A percentile compares a stretch with the other conserved stretches of the same genome.
phyloP scores from a whole-genome alignment of 805 yeast genomes.

The Ogataea naganishii region DNA sequence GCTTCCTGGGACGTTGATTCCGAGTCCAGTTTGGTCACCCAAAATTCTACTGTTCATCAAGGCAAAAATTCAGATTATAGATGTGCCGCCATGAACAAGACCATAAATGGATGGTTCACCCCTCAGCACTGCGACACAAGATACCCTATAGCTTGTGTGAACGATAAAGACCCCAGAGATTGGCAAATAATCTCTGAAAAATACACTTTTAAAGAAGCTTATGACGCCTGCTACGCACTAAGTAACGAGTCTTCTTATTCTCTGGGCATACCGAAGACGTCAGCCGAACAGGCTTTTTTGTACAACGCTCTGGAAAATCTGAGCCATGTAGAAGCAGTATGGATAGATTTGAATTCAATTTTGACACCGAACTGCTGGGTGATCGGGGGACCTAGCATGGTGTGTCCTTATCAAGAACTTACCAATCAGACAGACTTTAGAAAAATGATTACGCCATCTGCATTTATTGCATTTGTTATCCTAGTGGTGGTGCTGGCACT shows the following conservation, averaged over 20 bases:
- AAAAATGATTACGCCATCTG: slow-evolving; percentile 59
- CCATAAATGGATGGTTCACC: slow-evolving; percentile 51
- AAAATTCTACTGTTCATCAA: slow-evolving; percentile 5
- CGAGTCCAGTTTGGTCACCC: not conserved
- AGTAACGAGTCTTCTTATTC: slow-evolving; percentile 25
- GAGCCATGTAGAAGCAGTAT: slow-evolving; percentile 32
- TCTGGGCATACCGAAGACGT: slow-evolving; percentile 41
- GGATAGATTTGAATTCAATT: slow-evolving; percentile 82
- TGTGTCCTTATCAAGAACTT: slow-evolving; percentile 67
- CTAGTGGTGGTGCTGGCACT: slow-evolving; percentile 43
- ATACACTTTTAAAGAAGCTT: slow-evolving; percentile 37
- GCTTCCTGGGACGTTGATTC: slow-evolving; percentile 18
- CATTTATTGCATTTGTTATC: slow-evolving; percentile 45
- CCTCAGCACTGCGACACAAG: slow-evolving; percentile 57
- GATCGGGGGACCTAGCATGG: slow-evolving; percentile 65
- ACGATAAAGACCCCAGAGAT: slow-evolving; percentile 24
- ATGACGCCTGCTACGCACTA: slow-evolving; percentile 11
- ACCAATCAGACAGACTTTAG: slow-evolving; percentile 49
- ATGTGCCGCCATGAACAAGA: slow-evolving; percentile 30
- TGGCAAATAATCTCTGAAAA: slow-evolving; percentile 33
- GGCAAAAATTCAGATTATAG: slow-evolving; percentile 18
- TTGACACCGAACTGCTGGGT: slow-evolving; percentile 77
- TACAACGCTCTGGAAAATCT: slow-evolving; percentile 9
- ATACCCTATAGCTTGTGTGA: slow-evolving; percentile 49
- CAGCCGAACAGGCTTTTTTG: slow-evolving; percentile 33